Percentiles rank a stretch among this genome's conserved stretches.
phyloP scores from a whole-genome alignment of 495 filamentous ascomycete genomes.

The Hypoxylon crocopeplum region DNA sequence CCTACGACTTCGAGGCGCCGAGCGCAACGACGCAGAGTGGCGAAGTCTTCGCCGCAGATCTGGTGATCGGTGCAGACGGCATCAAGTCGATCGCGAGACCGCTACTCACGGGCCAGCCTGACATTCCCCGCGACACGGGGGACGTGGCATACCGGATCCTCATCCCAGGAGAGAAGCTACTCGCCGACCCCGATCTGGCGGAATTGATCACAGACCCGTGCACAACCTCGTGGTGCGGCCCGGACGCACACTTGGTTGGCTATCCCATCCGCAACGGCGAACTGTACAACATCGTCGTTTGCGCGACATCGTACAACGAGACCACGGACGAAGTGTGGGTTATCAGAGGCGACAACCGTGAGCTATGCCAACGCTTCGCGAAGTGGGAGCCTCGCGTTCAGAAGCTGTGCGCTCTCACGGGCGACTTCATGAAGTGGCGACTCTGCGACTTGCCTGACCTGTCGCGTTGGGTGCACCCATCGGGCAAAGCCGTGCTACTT shows the following conservation, averaged over 20 bases:
- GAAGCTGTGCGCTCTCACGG: constrained; percentile 45
- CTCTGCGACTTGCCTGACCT: constrained; percentile 47
- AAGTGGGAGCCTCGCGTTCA: constrained; percentile 48
- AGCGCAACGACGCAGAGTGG: constrained; percentile 43
- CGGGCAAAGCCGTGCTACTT: background rate
- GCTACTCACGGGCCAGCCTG: constrained; percentile 46
- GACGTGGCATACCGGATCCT: constrained; percentile 64
- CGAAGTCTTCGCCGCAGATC: constrained; percentile 44
- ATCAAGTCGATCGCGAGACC: constrained; percentile 55
- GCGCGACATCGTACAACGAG: constrained; percentile 45
- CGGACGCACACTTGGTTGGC: constrained; percentile 53
- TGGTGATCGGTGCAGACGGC: constrained; percentile 60
- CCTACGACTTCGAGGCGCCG: constrained; percentile 47
- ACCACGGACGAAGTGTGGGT: constrained; percentile 43
- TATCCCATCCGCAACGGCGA: constrained; percentile 55
- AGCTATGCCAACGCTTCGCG: constrained; percentile 46
- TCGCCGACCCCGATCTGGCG: constrained; percentile 49
- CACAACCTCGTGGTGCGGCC: constrained; percentile 52
- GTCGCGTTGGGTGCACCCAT: constrained; percentile 47
- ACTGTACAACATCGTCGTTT: constrained; percentile 57
- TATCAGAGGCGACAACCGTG: constrained; percentile 42
- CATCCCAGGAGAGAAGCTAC: constrained; percentile 52
- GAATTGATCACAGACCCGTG: constrained; percentile 42
- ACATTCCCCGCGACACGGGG: constrained; percentile 55
- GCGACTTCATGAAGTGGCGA: constrained; percentile 50